Evolutionary conservation across 192 early-diverging fungal species (phyloP), one percentile per base, ranked within the genome.

Genomic region (Coemansia sp.): DNA sequence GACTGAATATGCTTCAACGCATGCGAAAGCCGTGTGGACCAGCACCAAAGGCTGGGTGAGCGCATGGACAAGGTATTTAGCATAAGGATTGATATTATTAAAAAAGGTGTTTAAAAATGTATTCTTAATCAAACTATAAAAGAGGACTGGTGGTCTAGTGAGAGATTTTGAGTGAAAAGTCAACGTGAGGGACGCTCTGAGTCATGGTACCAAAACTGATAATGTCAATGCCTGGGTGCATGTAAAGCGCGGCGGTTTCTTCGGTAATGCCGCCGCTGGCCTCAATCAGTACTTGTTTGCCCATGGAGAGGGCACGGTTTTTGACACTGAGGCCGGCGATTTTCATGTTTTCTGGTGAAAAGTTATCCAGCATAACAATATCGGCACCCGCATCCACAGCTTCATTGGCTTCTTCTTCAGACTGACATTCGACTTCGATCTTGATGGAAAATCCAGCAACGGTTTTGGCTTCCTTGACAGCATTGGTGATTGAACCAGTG

Each of bases 281-380:
- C 60, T 98, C 96, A 24, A 98, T 80, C 58, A 95, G 79, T 49
- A 92, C 82, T n/a, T 78, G 53, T 15, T 19, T 51, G 40, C 80
- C 72, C 23, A 39, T 34, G 18, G 65, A 75, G 29, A 80, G 67
- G 80, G 87, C 93, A 37, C 81, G 66, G 34, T 87, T 59, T 61
- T 94, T 95, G 57, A 98, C 72, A 29, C 68, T 86, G 45, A 64
- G 67, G 1, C 90, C 90, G 23, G 85, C 82, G 0, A 53, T 22
- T 53, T 80, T 77, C 50, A 98, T 75, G 0, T 64, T 78, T 3
- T 82, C 80, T 1, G 87, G 86, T 22, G 85, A 71, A 60, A 92
- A 93, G 67, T 98, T 98, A 58, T 98, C 96, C 25, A 98, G 68
- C 96, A 98, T 98, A 56, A 98, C 82, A 62, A 98, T 87, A 58